Evolutionary conservation across 1,139 yeast genomes (phyloP), one percentile per base, ranked within the genome.

Genomic region (Yamadazyma epiphylla): DNA sequence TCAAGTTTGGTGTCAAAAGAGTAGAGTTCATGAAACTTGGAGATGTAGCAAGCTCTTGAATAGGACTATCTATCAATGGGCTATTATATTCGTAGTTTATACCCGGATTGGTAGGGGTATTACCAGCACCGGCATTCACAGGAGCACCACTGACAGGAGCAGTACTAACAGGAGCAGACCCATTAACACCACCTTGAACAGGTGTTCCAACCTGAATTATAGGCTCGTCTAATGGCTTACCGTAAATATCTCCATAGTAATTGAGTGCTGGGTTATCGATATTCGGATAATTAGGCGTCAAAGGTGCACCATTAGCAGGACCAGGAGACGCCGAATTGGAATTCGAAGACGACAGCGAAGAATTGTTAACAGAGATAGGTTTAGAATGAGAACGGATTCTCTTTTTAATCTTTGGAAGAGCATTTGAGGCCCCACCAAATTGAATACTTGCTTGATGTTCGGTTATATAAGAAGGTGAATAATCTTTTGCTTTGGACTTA

Each of bases 371-470:
- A 14, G 16, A 13, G 21, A 12, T 17, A 14, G 19, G 13, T 16
- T 31, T 32, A 11, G 44, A 38, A 22, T 41, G 38, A 5, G 42
- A 36, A 22, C 46, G 24, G 17, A 33, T 36, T 25, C 46, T 25
- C n/a, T 22, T 27, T 16, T 25, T 30, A 13, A 24, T 17, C 25
- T 60, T 61, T n/a, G 59, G 55, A 28, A 64, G 48, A 2, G 69
- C 63, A 41, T 61, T 61, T 25, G 46, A 43, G 32, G 44, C 54
- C 10, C 71, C 71, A 4, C 72, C 73, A 53, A 65, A 67, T 27
- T 60, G 67, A 25, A 63, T 46, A 24, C 69, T 59, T 2, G 71
- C 73, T 37, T 58, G 64, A 36, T 56, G 55, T 36, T 67, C 74
- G 5, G 57, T 51, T 35, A 62, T 35, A 31, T 51, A 53, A 11